phyloP scores from a whole-genome alignment of 345 rosid species.

The Diplotaxis tenuifolia region DNA sequence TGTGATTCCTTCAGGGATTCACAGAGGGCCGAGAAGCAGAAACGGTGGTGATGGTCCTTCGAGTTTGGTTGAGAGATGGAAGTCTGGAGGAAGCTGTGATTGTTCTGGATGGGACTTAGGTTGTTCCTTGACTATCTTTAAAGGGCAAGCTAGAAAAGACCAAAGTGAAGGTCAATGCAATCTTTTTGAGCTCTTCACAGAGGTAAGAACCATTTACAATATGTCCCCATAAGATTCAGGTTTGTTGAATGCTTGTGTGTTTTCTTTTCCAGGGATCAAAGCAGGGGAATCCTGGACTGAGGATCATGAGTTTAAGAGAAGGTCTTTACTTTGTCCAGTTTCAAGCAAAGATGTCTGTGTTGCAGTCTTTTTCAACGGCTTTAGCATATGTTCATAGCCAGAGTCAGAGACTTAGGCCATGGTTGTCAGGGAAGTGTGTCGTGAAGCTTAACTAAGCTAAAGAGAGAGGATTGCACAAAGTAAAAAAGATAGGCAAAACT shows the following conservation, averaged over 20 bases:
- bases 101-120: slow-evolving; percentile 99
- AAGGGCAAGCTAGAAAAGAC: slow-evolving; percentile 44
- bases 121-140: slow-evolving; percentile 62
- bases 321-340: slow-evolving; percentile 73
- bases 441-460: slow-evolving; percentile 32
- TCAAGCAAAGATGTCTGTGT: slow-evolving; percentile 62
- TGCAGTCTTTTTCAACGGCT: slow-evolving; percentile 83
- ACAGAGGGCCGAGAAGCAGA: slow-evolving; percentile 74
- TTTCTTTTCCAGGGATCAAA: slow-evolving; percentile 54
- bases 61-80: slow-evolving; percentile 80
- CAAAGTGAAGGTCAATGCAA: slow-evolving; percentile 51
- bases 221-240: neutral
- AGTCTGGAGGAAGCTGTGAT: slow-evolving; percentile 82
- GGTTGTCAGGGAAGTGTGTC: slow-evolving; percentile 42
- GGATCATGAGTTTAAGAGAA: slow-evolving; percentile 64
- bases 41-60: slow-evolving; percentile 74
- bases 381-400: slow-evolving; percentile 74
- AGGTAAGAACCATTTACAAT: slow-evolving; percentile 45
- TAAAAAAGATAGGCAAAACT: slow-evolving; percentile 20
- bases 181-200: slow-evolving; percentile 55
- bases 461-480: slow-evolving; percentile 30
- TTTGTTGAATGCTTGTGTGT: neutral
- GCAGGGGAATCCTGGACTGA: slow-evolving; percentile 51
- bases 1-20: slow-evolving; percentile 81
- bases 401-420: slow-evolving; percentile 52